Percentiles rank a stretch among this genome's conserved stretches.
Evolutionary conservation across 345 rosid genomes (phyloP).

Genomic region (Cardamine occulta): DNA sequence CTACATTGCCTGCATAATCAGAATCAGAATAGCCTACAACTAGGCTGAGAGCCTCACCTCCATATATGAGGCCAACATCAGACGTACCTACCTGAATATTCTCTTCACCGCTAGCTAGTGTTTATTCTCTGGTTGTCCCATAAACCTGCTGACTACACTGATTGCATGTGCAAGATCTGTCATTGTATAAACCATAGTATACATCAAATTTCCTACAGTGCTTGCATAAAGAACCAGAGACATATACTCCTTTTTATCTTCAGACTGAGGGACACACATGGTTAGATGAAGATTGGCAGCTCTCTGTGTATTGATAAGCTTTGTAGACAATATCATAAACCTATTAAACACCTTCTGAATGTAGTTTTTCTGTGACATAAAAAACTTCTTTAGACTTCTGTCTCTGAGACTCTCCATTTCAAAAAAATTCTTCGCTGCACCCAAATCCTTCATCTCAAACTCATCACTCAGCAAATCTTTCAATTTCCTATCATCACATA

Average conservation of each 20-base stretch:
- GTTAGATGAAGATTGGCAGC: not conserved
- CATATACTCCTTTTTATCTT: not conserved
- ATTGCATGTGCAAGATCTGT: not conserved
- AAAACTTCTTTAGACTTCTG: not conserved
- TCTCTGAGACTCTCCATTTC: not conserved
- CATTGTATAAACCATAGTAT: not conserved
- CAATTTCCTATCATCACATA: slow-evolving; percentile 2
- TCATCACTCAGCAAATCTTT: not conserved
- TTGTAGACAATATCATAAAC: not conserved
- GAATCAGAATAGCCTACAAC: not conserved
- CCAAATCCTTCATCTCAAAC: slow-evolving; percentile 12
- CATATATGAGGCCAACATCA: slow-evolving; percentile 1
- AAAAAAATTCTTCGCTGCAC: not conserved
- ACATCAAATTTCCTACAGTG: not conserved
- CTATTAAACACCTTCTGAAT: not conserved
- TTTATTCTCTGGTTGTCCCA: not conserved
- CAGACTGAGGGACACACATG: not conserved
- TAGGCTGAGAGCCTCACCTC: not conserved
- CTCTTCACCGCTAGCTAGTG: not conserved
- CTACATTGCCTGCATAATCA: not conserved
- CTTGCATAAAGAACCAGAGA: slow-evolving; percentile 10
- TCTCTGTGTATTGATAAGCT: not conserved
- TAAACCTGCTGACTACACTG: not conserved
- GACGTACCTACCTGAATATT: not conserved
- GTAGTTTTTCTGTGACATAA: not conserved